These are phyloP conservation scores for Mycena latifolia DNA, from an alignment of 768 basidiomycete genomes.

Conservation along the genomic window DNA sequence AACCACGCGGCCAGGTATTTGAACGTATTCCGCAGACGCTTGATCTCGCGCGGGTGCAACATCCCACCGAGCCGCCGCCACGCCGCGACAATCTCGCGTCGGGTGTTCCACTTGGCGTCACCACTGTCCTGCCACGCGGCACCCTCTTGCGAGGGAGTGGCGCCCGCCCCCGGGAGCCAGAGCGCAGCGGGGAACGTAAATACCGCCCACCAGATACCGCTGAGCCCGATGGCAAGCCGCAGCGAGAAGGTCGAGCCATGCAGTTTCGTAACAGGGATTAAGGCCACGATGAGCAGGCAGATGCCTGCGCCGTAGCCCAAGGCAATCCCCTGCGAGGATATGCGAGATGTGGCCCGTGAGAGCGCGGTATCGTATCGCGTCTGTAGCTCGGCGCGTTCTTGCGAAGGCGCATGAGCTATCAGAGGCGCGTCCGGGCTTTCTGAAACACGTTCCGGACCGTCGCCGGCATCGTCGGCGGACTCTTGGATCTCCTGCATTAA, in stretches of 20 bases:
- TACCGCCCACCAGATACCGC: constrained; percentile 90
- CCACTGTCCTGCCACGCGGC: constrained; percentile 32
- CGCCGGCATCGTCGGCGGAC: constrained; percentile 37
- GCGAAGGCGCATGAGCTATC: constrained; percentile 39
- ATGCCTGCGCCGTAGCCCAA: constrained; percentile 91
- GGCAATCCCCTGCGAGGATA: constrained; percentile 89
- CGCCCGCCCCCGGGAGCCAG: constrained; percentile 69
- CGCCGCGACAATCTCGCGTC: constrained; percentile 68
- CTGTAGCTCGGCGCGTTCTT: constrained; percentile 43
- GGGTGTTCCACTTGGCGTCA: constrained; percentile 35
- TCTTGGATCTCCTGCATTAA: constrained; percentile 50
- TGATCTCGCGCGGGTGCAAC: constrained; percentile 80
- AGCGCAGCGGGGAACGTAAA: constrained; percentile 84
- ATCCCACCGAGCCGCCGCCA: constrained; percentile 85
- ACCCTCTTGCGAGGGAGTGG: constrained; percentile 14
- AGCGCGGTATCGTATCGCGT: constrained; percentile 67
- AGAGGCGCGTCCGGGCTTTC: constrained; percentile 56
- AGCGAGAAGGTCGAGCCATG: constrained; percentile 83
- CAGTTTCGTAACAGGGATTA: constrained; percentile 83
- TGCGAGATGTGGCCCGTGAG: constrained; percentile 81
- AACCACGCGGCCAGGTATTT: constrained; percentile 95
- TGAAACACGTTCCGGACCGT: constrained; percentile 24
- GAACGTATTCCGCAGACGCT: constrained; percentile 85
- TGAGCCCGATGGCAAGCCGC: constrained; percentile 85
- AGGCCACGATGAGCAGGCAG: constrained; percentile 73